Evolutionary conservation across 2,329 filamentous ascomycete species (phyloP).

Genomic region (Blastomyces percursus): DNA sequence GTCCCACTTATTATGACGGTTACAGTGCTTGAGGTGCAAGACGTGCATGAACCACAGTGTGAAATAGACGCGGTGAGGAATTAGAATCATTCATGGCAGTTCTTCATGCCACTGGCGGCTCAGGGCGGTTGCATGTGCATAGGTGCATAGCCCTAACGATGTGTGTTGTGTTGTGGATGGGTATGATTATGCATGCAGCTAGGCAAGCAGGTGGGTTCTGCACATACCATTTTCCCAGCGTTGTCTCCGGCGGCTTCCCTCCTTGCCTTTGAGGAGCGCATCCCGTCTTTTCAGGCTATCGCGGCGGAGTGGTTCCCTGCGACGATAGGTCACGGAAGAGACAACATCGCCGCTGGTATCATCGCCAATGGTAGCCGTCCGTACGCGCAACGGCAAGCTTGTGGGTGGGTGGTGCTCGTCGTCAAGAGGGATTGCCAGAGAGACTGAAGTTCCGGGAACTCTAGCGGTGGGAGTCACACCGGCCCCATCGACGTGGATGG

Average conservation of each 20-base stretch:
- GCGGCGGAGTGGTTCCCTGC: slow-evolving; percentile 19
- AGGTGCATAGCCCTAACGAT: not conserved
- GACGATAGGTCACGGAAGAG: slow-evolving; percentile 2
- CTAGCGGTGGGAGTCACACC: not conserved
- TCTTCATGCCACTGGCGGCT: not conserved
- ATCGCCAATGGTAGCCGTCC: not conserved
- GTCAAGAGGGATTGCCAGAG: slow-evolving; percentile 68
- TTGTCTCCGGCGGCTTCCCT: slow-evolving; percentile 73
- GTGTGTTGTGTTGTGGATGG: not conserved
- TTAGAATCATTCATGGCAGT: not conserved
- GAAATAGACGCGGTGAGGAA: not conserved
- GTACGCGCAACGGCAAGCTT: slow-evolving; percentile 20
- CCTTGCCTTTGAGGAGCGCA: slow-evolving; percentile 73
- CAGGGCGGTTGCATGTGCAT: not conserved
- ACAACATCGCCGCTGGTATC: not conserved
- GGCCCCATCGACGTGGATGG: slow-evolving; percentile 25
- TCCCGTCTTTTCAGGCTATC: slow-evolving; percentile 56
- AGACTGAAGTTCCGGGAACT: slow-evolving; percentile 34
- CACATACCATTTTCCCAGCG: slow-evolving; percentile 86
- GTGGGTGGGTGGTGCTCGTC: slow-evolving; percentile 31
- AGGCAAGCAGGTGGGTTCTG: not conserved
- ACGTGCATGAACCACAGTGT: not conserved
- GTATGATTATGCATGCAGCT: not conserved
- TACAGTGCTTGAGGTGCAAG: not conserved
- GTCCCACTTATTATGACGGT: not conserved